Percentiles rank a stretch among this genome's conserved stretches.
These are phyloP conservation scores for Fusarium goolgardi DNA, from an alignment of 2,329 filamentous ascomycete genomes.

Conservation along the genomic window DNA sequence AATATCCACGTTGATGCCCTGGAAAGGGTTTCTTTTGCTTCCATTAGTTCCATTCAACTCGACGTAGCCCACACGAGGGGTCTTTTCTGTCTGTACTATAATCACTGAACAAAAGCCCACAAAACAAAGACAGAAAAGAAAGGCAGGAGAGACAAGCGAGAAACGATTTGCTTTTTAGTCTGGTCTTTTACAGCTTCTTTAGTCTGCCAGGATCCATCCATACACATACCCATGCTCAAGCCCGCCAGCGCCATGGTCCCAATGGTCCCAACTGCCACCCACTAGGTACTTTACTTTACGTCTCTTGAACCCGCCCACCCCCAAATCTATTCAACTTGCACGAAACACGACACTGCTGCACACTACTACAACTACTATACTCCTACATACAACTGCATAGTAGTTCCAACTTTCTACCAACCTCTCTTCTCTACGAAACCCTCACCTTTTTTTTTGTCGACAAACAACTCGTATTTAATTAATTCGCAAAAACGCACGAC, in stretches of 20 bases:
- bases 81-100: background rate
- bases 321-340: constrained; percentile 29
- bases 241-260: constrained; percentile 43
- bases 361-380: constrained; percentile 15
- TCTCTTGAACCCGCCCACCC: constrained; percentile 40
- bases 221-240: constrained; percentile 16
- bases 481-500: constrained; percentile 3
- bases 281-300: constrained; percentile 14
- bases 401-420: constrained; percentile 31
- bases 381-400: constrained; percentile 32
- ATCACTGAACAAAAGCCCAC: background rate
- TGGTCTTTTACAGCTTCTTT: constrained; percentile 29
- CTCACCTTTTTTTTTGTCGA: constrained; percentile 2
- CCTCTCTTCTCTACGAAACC: constrained; percentile 18
- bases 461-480: constrained; percentile 18
- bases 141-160: constrained; percentile 12
- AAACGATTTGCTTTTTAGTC: constrained; percentile 34
- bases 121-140: constrained; percentile 18
- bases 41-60: constrained; percentile 33
- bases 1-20: constrained; percentile 46
- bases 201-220: constrained; percentile 38
- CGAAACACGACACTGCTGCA: constrained; percentile 33
- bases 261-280: constrained; percentile 38
- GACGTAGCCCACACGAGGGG: constrained; percentile 38
- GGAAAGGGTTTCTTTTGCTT: constrained; percentile 29